Evolutionary conservation across 75 land plant species (phyloP), one percentile per base, ranked within the genome.

Genomic region (Gnetum montanum): DNA sequence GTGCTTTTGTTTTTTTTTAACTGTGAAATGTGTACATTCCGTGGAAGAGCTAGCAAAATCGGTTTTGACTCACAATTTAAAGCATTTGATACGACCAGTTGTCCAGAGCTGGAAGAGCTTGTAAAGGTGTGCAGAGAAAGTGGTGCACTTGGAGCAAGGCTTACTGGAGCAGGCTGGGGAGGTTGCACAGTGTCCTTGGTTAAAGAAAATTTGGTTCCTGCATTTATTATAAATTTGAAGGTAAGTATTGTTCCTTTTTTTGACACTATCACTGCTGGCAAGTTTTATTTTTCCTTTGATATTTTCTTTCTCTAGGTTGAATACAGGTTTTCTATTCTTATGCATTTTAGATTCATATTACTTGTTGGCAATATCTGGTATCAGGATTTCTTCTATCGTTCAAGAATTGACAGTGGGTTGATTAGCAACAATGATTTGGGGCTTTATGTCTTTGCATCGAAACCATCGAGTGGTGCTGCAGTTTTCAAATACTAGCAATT

Each of bases 151-250:
- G 98, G 98, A 45, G 87, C 96, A 45, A 75, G 98, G 58, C 83
- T 94, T 29, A 94, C 98, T 19, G 98, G 98, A 53, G 98, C 98
- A 49, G 98, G 98, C 64, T 94, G 98, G 98, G 98, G 98, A 24
- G 98, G 98, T 24, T 94, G 98, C 64, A 76, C 81, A 10, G 98
- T 94, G 36, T 74, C 96, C 26, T 67, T 94, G 30, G 88, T 94
- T 0, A 78, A 73, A 64, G 98, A 94, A 54, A 62, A 43, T 47
- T 64, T 67, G 7, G 98, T 90, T 12, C 80, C 86, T n/a, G 72
- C 88, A 33, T 94, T 85, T 56, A 89, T 94, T 59, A 61, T 78
- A 24, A 69, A 88, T 63, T 60, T 94, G 45, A 94, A 94, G 96
- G 98, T 82, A 16, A 37, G 16, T 22, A 19, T 7, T 23, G 19